A percentile compares a stretch with the other conserved stretches of the same genome.
Evolutionary conservation across 768 basidiomycete species (phyloP).

Genomic region (Lentinula edodes): DNA sequence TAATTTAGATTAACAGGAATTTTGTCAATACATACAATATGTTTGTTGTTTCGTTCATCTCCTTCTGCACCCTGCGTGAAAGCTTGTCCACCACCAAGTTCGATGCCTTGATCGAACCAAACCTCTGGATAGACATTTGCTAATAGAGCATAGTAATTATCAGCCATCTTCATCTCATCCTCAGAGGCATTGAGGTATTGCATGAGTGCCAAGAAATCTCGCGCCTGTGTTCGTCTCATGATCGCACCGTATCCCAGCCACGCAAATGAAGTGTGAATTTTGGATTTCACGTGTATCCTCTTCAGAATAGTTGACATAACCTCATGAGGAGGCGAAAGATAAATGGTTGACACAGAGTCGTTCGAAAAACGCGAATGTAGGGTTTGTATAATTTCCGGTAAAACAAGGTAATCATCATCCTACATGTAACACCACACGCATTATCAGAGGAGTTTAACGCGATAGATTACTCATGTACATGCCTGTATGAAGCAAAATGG

Average conservation of each 20-base stretch:
- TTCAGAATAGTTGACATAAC: conserved; percentile 50
- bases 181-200: conserved; percentile 34
- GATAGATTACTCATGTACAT: not conserved
- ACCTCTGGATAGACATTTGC: conserved; percentile 50
- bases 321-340: conserved; percentile 58
- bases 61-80: conserved; percentile 61
- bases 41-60: conserved; percentile 46
- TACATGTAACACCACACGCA: conserved; percentile 15
- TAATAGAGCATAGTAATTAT: conserved; percentile 63
- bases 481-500: conserved; percentile 63
- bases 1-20: not conserved
- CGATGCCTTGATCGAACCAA: conserved; percentile 62
- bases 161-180: conserved; percentile 58
- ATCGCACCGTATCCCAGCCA: conserved; percentile 67
- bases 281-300: conserved; percentile 27
- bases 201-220: conserved; percentile 46
- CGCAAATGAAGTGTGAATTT: conserved; percentile 51
- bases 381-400: conserved; percentile 48
- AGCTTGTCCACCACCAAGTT: conserved; percentile 51
- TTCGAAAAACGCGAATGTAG: conserved; percentile 37
- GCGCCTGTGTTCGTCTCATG: conserved; percentile 35
- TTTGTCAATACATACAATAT: conserved; percentile 43
- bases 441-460: conserved; percentile 3
- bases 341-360: conserved; percentile 27
- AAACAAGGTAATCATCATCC: conserved; percentile 68